A percentile compares a stretch with the other conserved stretches of the same genome.
Evolutionary conservation across 805 yeast species (phyloP).

Genomic region (Candida ficus): DNA sequence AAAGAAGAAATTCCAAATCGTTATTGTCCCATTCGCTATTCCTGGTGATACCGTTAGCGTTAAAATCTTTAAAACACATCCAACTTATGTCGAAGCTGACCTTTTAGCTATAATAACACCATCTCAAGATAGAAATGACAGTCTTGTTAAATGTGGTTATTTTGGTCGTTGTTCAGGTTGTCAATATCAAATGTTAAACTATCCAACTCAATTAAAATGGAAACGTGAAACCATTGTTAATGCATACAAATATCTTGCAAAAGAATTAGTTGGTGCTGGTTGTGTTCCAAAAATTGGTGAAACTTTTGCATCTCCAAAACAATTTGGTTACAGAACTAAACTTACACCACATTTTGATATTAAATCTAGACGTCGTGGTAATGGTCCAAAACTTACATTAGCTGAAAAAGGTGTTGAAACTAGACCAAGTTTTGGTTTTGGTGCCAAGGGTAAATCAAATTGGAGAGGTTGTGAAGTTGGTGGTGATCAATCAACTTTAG

Average conservation of each 20-base stretch:
- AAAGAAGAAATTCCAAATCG: conserved; percentile 45
- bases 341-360: conserved; percentile 92
- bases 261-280: conserved; percentile 36
- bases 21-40: conserved; percentile 77
- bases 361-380: conserved; percentile 46
- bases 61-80: conserved; percentile 74
- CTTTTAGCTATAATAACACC: conserved; percentile 45
- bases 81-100: conserved; percentile 70
- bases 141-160: conserved; percentile 67
- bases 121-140: conserved; percentile 45
- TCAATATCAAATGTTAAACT: conserved; percentile 79
- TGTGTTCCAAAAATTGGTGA: conserved; percentile 55
- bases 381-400: conserved; percentile 79
- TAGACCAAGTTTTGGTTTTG: conserved; percentile 83
- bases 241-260: conserved; percentile 78
- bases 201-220: conserved; percentile 64
- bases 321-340: conserved; percentile 81
- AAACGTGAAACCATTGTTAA: conserved; percentile 72
- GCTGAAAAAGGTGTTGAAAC: conserved; percentile 50
- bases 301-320: conserved; percentile 73
- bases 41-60: conserved; percentile 79
- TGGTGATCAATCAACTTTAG: conserved; percentile 64
- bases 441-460: conserved; percentile 71
- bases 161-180: conserved; percentile 95
- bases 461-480: conserved; percentile 67